Percentiles rank a stretch among this genome's conserved stretches.
Evolutionary conservation across 257 asterid genomes (phyloP).

Genomic region (Echites panduratus): DNA sequence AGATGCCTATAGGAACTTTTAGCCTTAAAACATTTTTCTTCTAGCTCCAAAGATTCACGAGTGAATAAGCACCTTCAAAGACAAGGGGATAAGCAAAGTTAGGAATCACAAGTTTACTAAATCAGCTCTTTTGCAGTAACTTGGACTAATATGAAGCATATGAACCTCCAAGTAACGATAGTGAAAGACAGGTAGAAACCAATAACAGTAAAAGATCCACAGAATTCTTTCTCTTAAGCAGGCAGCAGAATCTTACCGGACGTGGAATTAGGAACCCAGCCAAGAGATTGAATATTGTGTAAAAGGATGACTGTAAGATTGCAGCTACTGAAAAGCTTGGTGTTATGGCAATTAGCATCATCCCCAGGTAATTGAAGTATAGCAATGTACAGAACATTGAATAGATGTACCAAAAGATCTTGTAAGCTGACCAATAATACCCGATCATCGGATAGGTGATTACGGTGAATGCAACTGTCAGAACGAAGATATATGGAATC

Average conservation of each 20-base stretch:
- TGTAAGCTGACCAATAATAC: constrained; percentile 20
- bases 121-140: too few relatives aligned
- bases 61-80: too few relatives aligned
- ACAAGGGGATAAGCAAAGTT: too few relatives aligned
- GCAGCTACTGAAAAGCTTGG: constrained; percentile 28
- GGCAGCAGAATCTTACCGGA: constrained; percentile 29
- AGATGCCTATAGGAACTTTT: not conserved
- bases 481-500: constrained; percentile 24
- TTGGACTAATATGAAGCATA: too few relatives aligned
- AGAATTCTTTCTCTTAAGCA: too few relatives aligned
- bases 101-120: too few relatives aligned
- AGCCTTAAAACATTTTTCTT: too few relatives aligned
- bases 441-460: constrained; percentile 32
- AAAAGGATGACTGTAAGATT: constrained; percentile 39
- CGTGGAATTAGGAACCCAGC: constrained; percentile 57
- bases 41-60: too few relatives aligned
- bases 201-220: too few relatives aligned
- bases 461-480: constrained; percentile 13
- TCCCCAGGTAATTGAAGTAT: constrained; percentile 26
- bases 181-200: too few relatives aligned
- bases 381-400: constrained; percentile 25
- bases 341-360: constrained; percentile 27
- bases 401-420: constrained; percentile 29
- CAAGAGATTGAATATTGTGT: constrained; percentile 38
- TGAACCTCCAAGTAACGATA: too few relatives aligned